phyloP scores from a whole-genome alignment of 768 basidiomycete species.

The Leccinum aurantiacum region DNA sequence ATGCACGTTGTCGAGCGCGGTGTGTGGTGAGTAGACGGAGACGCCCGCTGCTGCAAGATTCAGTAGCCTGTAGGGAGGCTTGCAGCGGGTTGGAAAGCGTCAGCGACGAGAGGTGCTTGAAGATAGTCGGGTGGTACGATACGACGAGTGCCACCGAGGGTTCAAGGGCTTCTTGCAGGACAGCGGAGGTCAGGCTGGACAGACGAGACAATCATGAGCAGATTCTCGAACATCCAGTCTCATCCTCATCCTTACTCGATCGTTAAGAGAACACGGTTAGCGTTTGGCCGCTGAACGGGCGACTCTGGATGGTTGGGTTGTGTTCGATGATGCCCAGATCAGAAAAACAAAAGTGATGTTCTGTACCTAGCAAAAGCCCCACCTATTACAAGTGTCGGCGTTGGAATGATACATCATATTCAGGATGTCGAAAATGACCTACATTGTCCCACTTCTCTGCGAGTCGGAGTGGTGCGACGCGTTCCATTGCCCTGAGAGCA shows the following conservation, averaged over 20 bases:
- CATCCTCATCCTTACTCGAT: conserved; percentile 50
- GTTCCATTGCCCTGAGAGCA: conserved; percentile 70
- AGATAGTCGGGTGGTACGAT: conserved; percentile 85
- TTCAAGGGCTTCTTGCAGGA: conserved; percentile 65
- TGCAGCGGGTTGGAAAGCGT: conserved; percentile 81
- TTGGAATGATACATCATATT: conserved; percentile 7
- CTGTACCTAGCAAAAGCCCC: conserved; percentile 67
- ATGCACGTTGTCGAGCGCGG: conserved; percentile 78
- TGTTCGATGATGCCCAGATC: not conserved
- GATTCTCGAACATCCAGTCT: conserved; percentile 6
- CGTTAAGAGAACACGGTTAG: conserved; percentile 59
- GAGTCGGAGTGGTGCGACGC: conserved; percentile 81
- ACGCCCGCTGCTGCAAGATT: conserved; percentile 80
- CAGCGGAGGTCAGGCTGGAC: conserved; percentile 68
- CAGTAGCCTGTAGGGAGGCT: conserved; percentile 56
- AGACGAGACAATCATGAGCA: conserved; percentile 23
- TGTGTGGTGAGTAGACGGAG: conserved; percentile 86
- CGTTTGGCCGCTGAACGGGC: conserved; percentile 45
- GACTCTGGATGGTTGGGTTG: conserved; percentile 43
- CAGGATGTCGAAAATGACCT: conserved; percentile 31
- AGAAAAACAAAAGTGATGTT: conserved; percentile 3
- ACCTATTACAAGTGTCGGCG: conserved; percentile 44
- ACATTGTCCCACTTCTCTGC: conserved; percentile 97
- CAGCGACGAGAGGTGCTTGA: conserved; percentile 69
- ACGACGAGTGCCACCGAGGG: conserved; percentile 66